phyloP scores from a whole-genome alignment of 257 asterid species.

The Capsicum baccatum region DNA sequence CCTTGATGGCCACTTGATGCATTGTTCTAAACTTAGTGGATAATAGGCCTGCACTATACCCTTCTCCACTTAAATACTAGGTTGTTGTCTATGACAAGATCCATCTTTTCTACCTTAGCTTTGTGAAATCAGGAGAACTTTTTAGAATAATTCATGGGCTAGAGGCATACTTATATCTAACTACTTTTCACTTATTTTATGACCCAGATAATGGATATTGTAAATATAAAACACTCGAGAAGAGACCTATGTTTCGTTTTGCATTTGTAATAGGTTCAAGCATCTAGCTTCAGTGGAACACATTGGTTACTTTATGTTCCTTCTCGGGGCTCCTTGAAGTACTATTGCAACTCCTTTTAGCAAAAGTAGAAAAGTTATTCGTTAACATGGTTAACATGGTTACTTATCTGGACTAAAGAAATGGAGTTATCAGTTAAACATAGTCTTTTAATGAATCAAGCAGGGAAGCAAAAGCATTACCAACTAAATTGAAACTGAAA shows the following conservation, averaged over 20 bases:
- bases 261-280: background rate
- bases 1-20: background rate
- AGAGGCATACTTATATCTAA: conserved; percentile 3
- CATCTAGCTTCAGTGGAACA: background rate
- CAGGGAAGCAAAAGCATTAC: conserved; percentile 19
- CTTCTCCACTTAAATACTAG: background rate
- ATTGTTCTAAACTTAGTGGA: background rate
- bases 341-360: background rate
- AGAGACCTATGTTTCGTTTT: conserved; percentile 12
- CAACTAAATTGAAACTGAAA: background rate
- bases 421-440: background rate
- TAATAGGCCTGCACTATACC: background rate
- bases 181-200: conserved; percentile 5
- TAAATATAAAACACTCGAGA: background rate
- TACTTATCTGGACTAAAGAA: background rate
- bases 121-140: background rate
- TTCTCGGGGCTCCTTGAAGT: background rate
- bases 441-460: background rate
- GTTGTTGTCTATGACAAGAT: background rate
- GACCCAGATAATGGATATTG: background rate
- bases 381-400: conserved; percentile 20
- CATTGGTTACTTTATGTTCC: conserved; percentile 1
- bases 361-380: background rate
- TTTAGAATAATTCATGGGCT: conserved; percentile 14
- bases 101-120: background rate